phyloP scores from a whole-genome alignment of 345 rosid genomes.

The Salix arbutifolia region DNA sequence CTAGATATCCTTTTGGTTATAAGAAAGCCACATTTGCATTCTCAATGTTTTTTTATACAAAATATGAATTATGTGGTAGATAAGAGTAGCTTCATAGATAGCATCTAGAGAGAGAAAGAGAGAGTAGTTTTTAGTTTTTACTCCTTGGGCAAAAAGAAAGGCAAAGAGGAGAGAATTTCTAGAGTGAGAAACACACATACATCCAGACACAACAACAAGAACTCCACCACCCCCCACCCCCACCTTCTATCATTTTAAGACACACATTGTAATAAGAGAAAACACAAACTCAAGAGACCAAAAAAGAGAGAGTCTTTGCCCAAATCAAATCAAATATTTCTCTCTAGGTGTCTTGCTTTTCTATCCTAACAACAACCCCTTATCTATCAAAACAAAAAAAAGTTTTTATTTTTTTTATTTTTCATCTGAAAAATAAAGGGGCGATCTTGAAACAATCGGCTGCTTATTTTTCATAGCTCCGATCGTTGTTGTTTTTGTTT shows the following conservation, averaged over 20 bases:
- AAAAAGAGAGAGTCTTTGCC: not conserved
- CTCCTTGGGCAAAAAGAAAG: not conserved
- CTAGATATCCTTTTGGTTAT: not conserved
- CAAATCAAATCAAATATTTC: not conserved
- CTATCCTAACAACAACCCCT: not conserved
- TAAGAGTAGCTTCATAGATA: not conserved
- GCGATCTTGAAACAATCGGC: slow-evolving; percentile 12
- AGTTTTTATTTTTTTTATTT: not conserved
- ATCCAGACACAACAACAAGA: not conserved
- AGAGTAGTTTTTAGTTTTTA: not conserved
- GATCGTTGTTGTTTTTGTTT: slow-evolving; percentile 36
- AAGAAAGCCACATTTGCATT: slow-evolving; percentile 12
- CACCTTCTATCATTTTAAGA: not conserved
- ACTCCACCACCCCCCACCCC: slow-evolving; percentile 6
- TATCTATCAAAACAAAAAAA: not conserved
- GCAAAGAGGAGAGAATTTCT: not conserved
- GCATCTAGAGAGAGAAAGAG: not conserved
- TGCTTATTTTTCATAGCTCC: slow-evolving; percentile 3
- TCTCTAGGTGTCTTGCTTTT: not conserved
- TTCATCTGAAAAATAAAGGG: not conserved
- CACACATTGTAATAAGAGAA: not conserved
- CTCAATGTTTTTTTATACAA: not conserved
- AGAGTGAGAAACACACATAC: slow-evolving; percentile 7
- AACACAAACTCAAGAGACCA: not conserved
- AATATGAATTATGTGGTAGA: not conserved